Base-by-base conservation (phyloP, 2,329 filamentous ascomycete species). In the Arthrobotrys megalospora region DNA sequence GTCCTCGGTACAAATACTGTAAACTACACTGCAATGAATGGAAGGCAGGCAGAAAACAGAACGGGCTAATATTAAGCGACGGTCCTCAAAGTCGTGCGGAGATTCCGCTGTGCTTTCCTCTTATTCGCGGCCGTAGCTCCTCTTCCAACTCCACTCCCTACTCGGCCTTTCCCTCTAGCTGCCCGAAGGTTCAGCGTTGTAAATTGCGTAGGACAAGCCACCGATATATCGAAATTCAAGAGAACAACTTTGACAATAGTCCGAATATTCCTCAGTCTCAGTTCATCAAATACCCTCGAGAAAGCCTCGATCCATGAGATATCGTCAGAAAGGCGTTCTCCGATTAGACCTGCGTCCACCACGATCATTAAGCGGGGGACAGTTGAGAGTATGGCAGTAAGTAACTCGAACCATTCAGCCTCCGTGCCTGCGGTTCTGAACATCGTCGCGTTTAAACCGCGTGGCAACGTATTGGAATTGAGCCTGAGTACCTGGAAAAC, bases 231-330 rank as follows among this genome's bases (percentile, higher is more conserved):
- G 11, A 63, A 47, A 19, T 63, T 63, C 32, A 63, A 63, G 8
- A 63, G 58, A n/a, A 63, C 58, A 28, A 63, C 58, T 32, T 63
- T 63, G 0, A 63, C 38, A 32, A 47, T 47, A 6, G 58, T 47
- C 0, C 12, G 0, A 3, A 47, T 14, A 34, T 34, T 19, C 11
- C 28, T 45, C 21, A 47, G n/a, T 6, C 24, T 28, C 12, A 63
- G 7, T 28, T 63, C 58, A 0, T 63, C 2, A 16, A 45, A 63
- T 1, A 63, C 58, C 24, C n/a, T 7, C 7, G 8, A 32, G 8
- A 63, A 63, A 3, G 58, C 58, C 3, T 63, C 38, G 21, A 63
- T 21, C 58, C 58, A 63, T 24, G 58, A 63, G 11, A 63, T 47
- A 63, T 63, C 58, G 16, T 63, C 58, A 14, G 36, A 10, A 19